Conservation (phyloP, 2,329 filamentous ascomycete species). For the Parastagonospora avenae region DNA sequence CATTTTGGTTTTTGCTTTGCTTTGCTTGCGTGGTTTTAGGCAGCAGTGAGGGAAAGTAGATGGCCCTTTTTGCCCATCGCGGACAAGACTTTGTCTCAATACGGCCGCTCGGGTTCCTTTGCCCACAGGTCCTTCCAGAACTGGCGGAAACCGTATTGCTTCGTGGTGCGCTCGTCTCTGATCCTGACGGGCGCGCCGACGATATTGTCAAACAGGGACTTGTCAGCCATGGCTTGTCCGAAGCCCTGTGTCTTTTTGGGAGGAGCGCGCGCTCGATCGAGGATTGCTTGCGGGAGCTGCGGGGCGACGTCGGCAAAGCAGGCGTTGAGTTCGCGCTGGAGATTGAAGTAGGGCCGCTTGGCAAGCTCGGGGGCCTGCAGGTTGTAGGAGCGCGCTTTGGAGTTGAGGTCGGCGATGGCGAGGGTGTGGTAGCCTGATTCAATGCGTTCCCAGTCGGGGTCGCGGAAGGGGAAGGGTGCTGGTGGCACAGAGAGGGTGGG, state of each 20-base stretch:
- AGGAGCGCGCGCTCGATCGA: slow-evolving; percentile 65
- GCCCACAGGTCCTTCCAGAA: slow-evolving; percentile 84
- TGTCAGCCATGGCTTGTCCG: slow-evolving; percentile 48
- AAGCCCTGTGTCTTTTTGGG: slow-evolving; percentile 42
- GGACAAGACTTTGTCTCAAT: background rate
- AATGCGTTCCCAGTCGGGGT: slow-evolving; percentile 73
- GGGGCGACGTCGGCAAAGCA: slow-evolving; percentile 91
- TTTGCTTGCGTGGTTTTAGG: background rate
- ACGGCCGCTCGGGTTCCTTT: slow-evolving; percentile 6
- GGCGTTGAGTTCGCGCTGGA: slow-evolving; percentile 78
- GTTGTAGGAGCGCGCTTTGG: slow-evolving; percentile 85
- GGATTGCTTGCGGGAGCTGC: slow-evolving; percentile 72
- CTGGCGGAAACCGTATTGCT: slow-evolving; percentile 81
- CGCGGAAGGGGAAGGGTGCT: slow-evolving; percentile 69
- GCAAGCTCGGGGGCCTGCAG: slow-evolving; percentile 90
- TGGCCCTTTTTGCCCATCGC: background rate
- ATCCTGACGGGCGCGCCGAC: slow-evolving; percentile 61
- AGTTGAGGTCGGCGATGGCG: slow-evolving; percentile 78
- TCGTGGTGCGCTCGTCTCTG: slow-evolving; percentile 73
- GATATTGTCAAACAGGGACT: slow-evolving; percentile 68
- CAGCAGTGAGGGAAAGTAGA: background rate
- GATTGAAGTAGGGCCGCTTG: slow-evolving; percentile 87
- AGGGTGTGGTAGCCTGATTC: slow-evolving; percentile 78
- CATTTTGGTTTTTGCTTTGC: too few relatives aligned
- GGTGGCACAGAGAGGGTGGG: slow-evolving; percentile 42